Evolutionary conservation across 2,329 filamentous ascomycete species (phyloP).

Genomic region (Cladophialophora yegresii): DNA sequence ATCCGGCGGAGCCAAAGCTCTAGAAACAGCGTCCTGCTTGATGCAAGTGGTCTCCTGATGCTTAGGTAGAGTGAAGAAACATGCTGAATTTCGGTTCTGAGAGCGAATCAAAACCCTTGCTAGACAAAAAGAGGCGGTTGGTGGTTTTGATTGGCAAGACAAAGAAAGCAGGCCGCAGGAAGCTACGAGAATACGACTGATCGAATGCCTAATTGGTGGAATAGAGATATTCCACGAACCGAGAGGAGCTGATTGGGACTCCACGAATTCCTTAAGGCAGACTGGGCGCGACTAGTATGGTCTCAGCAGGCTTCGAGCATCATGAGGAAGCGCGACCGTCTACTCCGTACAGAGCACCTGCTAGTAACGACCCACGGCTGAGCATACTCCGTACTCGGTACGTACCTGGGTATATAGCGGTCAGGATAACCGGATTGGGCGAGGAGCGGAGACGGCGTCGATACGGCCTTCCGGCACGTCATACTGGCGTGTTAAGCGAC

Average conservation of each 20-base stretch:
- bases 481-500: neutral
- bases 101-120: neutral
- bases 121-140: slow-evolving; percentile 2
- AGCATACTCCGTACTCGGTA: neutral
- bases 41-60: neutral
- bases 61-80: neutral
- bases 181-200: neutral
- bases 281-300: no score
- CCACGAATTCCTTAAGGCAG: neutral
- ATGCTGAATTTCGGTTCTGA: neutral
- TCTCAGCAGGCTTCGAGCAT: neutral
- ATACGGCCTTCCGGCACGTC: neutral
- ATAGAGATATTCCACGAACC: neutral
- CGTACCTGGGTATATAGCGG: no score
- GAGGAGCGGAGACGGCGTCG: neutral
- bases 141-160: neutral
- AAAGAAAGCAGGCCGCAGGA: slow-evolving; percentile 6
- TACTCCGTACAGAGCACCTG: no score
- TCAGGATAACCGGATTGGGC: slow-evolving; percentile 21
- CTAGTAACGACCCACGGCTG: neutral
- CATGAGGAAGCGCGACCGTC: no score
- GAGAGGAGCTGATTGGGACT: neutral
- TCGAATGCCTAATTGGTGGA: slow-evolving; percentile 9
- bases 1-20: neutral
- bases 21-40: neutral